Conservation (phyloP, 2,329 filamentous ascomycete species). For the Didymella pinodella region DNA sequence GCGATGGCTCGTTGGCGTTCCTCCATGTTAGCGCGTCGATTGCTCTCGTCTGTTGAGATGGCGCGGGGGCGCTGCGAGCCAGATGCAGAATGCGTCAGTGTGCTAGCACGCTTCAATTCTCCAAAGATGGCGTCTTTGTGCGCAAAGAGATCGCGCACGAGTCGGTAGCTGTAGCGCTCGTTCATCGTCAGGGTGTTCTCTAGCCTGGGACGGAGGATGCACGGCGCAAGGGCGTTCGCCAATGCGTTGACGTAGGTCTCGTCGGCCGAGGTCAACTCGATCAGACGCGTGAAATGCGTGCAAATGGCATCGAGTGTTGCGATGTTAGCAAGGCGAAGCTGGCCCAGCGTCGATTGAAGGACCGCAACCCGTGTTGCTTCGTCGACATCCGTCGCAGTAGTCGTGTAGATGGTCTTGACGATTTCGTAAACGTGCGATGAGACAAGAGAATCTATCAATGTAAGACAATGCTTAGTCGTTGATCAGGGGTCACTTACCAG, state of each 20-base stretch:
- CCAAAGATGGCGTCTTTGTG: slow-evolving; percentile 96
- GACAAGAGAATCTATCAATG: slow-evolving; percentile 82
- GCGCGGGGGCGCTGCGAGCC: slow-evolving; percentile 75
- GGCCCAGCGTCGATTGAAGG: slow-evolving; percentile 92
- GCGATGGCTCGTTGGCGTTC: slow-evolving; percentile 84
- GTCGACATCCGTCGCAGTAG: slow-evolving; percentile 70
- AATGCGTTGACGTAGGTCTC: slow-evolving; percentile 82
- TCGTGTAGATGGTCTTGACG: slow-evolving; percentile 94
- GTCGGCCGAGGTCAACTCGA: slow-evolving; percentile 95
- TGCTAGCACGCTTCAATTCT: slow-evolving; percentile 90
- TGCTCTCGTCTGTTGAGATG: slow-evolving; percentile 94
- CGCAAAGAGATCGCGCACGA: slow-evolving; percentile 89
- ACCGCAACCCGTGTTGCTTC: slow-evolving; percentile 86
- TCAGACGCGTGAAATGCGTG: slow-evolving; percentile 96
- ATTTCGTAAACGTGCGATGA: slow-evolving; percentile 99
- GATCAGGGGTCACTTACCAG: slow-evolving; percentile 66
- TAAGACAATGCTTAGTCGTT: slow-evolving; percentile 29
- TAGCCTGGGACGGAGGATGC: slow-evolving; percentile 83
- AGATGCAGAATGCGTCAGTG: slow-evolving; percentile 66
- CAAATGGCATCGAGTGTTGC: slow-evolving; percentile 98
- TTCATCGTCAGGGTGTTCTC: slow-evolving; percentile 94
- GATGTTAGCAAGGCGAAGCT: slow-evolving; percentile 95
- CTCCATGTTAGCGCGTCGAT: slow-evolving; percentile 91
- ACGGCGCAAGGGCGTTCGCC: slow-evolving; percentile 78
- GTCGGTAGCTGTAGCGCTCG: slow-evolving; percentile 88